phyloP scores from a whole-genome alignment of 345 rosid species.

The Ceriops zippeliana region DNA sequence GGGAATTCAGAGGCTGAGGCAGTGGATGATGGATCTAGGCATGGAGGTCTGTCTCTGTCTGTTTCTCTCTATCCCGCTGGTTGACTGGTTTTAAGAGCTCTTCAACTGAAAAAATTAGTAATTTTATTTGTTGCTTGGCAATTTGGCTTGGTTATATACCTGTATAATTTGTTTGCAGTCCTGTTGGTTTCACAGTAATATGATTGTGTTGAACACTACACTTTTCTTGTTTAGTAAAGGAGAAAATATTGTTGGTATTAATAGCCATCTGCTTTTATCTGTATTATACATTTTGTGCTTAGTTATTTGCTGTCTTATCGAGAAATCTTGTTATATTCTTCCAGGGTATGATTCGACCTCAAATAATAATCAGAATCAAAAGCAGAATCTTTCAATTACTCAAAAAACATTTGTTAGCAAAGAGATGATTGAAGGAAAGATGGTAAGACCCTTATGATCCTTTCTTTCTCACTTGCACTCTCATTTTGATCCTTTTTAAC shows the following conservation, averaged over 20 bases:
- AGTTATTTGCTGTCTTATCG: neutral
- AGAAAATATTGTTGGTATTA: too few relatives aligned
- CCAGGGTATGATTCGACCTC: constrained; percentile 45
- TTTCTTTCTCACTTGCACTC: neutral
- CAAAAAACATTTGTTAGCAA: constrained; percentile 57
- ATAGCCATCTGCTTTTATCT: too few relatives aligned
- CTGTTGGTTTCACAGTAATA: too few relatives aligned
- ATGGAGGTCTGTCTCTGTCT: constrained; percentile 35
- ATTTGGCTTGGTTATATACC: too few relatives aligned
- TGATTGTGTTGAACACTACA: too few relatives aligned
- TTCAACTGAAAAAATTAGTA: neutral
- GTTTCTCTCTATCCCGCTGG: neutral
- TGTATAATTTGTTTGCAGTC: too few relatives aligned
- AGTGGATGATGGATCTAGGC: constrained; percentile 32
- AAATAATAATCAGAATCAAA: constrained; percentile 37
- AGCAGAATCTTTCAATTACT: constrained; percentile 34
- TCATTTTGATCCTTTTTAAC: neutral
- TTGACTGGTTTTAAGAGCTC: neutral
- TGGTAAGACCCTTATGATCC: constrained; percentile 39
- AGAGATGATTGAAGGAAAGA: constrained; percentile 68
- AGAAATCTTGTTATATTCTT: constrained; percentile 14
- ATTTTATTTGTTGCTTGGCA: neutral
- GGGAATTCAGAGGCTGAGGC: constrained; percentile 29
- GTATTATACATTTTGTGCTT: neutral
- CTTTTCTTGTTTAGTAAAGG: too few relatives aligned